These are phyloP conservation scores for Lipomyces japonicus DNA, from an alignment of 805 yeast species.

Conservation along the genomic window DNA sequence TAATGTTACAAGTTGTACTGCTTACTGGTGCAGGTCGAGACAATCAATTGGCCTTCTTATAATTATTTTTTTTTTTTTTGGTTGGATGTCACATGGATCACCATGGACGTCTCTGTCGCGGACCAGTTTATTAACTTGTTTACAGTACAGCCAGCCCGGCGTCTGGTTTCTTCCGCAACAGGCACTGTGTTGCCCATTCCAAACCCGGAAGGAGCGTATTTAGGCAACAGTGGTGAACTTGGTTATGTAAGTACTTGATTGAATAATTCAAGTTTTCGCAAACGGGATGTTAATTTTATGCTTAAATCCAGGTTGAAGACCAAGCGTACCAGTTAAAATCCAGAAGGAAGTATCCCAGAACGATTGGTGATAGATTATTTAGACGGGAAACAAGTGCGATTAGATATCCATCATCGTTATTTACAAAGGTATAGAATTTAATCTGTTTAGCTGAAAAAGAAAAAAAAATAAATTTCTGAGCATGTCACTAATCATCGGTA, in stretches of 20 bases:
- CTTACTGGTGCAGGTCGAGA: background rate
- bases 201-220: conserved; percentile 21
- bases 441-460: background rate
- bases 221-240: conserved; percentile 25
- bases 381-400: conserved; percentile 17
- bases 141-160: conserved; percentile 20
- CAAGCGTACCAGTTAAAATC: conserved; percentile 13
- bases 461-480: no score
- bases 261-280: background rate
- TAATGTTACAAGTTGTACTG: no score
- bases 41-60: background rate
- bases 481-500: background rate
- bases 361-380: conserved; percentile 20
- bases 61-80: background rate
- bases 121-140: conserved; percentile 14
- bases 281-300: background rate
- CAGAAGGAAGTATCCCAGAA: conserved; percentile 18
- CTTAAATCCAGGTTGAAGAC: conserved; percentile 12
- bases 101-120: conserved; percentile 15
- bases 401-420: conserved; percentile 16
- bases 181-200: conserved; percentile 18
- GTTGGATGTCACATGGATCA: background rate
- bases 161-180: conserved; percentile 2
- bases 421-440: conserved; percentile 9
- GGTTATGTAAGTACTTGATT: conserved; percentile 17